Conservation (phyloP, 1,284 basidiomycete species). For the Farysia itapuensis region DNA sequence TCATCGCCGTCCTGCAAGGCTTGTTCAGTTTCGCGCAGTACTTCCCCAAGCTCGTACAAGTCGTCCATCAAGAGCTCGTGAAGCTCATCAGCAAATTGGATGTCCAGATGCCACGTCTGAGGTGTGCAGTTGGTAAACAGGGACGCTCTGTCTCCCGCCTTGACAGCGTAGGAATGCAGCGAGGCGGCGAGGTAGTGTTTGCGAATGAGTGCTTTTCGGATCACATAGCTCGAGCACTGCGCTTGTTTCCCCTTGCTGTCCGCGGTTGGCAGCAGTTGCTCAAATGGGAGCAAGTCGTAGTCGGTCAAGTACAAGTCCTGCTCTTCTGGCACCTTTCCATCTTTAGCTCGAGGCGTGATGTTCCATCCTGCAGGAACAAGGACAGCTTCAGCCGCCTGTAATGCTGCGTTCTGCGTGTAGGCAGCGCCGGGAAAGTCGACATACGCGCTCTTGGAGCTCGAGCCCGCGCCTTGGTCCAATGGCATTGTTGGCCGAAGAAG, state of each 20-base stretch:
- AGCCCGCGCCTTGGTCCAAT: too few species aligned
- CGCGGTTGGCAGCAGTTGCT: slow-evolving; percentile 25
- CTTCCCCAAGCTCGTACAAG: slow-evolving; percentile 78
- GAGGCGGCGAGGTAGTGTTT: slow-evolving; percentile 88
- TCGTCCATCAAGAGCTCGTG: slow-evolving; percentile 93
- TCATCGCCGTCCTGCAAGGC: slow-evolving; percentile 41
- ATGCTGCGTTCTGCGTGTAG: slow-evolving; percentile 51
- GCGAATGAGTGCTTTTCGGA: slow-evolving; percentile 88
- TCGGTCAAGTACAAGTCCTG: slow-evolving; percentile 47
- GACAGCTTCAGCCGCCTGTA: slow-evolving; percentile 25
- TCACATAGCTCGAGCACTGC: slow-evolving; percentile 81
- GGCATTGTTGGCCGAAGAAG: too few species aligned
- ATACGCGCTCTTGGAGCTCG: slow-evolving; percentile 18
- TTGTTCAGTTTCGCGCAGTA: slow-evolving; percentile 61
- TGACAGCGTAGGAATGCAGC: slow-evolving; percentile 63
- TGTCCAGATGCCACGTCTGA: slow-evolving; percentile 81
- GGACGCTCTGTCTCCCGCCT: slow-evolving; percentile 11
- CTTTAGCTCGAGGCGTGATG: neutral
- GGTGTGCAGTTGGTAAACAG: slow-evolving; percentile 64
- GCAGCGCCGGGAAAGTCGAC: slow-evolving; percentile 52
- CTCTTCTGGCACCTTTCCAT: slow-evolving; percentile 1
- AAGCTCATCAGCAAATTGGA: slow-evolving; percentile 89
- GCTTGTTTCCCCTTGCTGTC: slow-evolving; percentile 57
- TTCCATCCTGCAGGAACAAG: slow-evolving; percentile 38
- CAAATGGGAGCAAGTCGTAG: slow-evolving; percentile 56